Conservation (phyloP, 495 filamentous ascomycete species). For the Podospora conica region DNA sequence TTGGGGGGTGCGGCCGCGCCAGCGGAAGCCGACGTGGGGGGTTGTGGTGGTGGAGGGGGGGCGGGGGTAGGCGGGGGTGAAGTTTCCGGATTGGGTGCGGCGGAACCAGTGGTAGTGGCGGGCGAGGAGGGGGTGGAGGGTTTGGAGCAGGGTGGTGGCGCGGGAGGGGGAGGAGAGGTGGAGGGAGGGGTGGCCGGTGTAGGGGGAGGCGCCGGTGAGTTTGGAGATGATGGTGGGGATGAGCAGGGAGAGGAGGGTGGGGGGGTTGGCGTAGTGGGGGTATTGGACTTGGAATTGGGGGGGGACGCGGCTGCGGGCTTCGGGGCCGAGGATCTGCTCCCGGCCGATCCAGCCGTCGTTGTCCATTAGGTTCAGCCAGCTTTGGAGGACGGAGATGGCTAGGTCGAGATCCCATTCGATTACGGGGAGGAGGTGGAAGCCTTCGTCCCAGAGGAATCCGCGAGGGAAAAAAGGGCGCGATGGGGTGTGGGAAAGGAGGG, state of each 20-base stretch:
- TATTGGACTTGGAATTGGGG: conserved; percentile 86
- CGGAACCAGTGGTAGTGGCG: conserved; percentile 90
- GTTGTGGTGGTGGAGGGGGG: conserved; percentile 69
- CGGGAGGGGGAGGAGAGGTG: conserved; percentile 13
- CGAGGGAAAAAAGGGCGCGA: conserved; percentile 88
- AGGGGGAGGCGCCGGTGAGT: conserved; percentile 28
- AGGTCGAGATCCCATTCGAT: conserved; percentile 87
- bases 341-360: conserved; percentile 93
- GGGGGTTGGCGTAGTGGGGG: conserved; percentile 92
- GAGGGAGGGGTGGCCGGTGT: conserved; percentile 13
- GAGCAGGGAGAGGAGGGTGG: conserved; percentile 84
- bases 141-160: conserved; percentile 18
- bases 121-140: conserved; percentile 76
- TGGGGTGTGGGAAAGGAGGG: conserved; percentile 83
- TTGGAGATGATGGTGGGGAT: conserved; percentile 74
- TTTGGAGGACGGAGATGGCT: conserved; percentile 79
- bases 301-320: conserved; percentile 89
- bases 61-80: conserved; percentile 64
- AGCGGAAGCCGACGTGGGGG: conserved; percentile 86
- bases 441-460: conserved; percentile 94
- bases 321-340: conserved; percentile 84
- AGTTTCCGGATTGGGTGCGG: conserved; percentile 76
- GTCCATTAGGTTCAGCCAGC: conserved; percentile 89
- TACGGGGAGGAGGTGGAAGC: conserved; percentile 85
- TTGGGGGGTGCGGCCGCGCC: conserved; percentile 77